These are phyloP conservation scores for Arthrinium puccinioides DNA, from an alignment of 2,329 filamentous ascomycete genomes.

Conservation along the genomic window DNA sequence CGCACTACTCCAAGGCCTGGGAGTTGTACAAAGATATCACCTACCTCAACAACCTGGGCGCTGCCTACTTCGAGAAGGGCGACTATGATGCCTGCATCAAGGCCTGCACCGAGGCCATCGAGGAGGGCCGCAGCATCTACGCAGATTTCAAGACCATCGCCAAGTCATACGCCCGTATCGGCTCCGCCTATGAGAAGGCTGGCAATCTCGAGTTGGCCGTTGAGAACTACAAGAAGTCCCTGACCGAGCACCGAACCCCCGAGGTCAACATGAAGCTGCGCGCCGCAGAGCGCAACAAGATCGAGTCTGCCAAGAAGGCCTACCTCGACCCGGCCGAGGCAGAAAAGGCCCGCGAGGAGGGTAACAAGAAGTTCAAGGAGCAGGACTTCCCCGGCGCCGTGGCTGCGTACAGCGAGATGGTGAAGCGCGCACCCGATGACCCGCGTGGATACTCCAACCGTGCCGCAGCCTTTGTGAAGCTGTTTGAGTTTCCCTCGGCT, in stretches of 20 bases:
- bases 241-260: conserved; percentile 94
- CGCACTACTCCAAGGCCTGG: conserved; percentile 93
- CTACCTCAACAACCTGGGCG: conserved; percentile 93
- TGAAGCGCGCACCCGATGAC: conserved; percentile 88
- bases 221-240: conserved; percentile 83
- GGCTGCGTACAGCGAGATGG: conserved; percentile 92
- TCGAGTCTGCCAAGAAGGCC: conserved; percentile 64
- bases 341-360: conserved; percentile 89
- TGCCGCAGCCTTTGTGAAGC: conserved; percentile 91
- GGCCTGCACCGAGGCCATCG: conserved; percentile 77
- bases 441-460: conserved; percentile 95
- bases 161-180: conserved; percentile 96
- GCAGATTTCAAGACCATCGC: conserved; percentile 98
- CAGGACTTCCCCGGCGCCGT: conserved; percentile 93
- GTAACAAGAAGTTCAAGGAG: conserved; percentile 96
- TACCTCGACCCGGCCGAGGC: conserved; percentile 90
- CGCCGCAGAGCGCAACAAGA: conserved; percentile 79
- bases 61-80: conserved; percentile 92
- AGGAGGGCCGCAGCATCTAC: conserved; percentile 81
- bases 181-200: conserved; percentile 85
- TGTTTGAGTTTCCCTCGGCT: conserved; percentile 90
- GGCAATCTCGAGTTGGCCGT: conserved; percentile 75
- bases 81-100: conserved; percentile 86
- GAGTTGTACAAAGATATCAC: conserved; percentile 92
- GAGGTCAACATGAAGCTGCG: conserved; percentile 92